A percentile compares a stretch with the other conserved stretches of the same genome.
Conservation (phyloP, 495 filamentous ascomycete species). For the Paragyromitra xinjiangensis region DNA sequence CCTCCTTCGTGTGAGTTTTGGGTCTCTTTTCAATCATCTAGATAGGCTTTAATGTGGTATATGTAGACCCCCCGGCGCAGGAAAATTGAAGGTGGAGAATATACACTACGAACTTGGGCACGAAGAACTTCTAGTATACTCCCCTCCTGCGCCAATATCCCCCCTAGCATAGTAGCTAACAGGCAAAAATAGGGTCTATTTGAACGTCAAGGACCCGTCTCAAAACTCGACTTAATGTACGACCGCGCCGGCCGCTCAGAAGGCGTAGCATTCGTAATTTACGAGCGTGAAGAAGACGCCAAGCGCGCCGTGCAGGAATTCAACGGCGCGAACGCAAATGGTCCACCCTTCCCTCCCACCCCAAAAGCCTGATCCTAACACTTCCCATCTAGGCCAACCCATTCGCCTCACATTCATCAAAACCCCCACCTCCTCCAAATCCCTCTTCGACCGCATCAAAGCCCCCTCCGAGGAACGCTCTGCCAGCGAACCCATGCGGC, state of each 20-base stretch:
- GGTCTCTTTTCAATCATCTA: conserved; percentile 16
- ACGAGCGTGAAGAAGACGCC: conserved; percentile 73
- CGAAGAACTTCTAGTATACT: conserved; percentile 78
- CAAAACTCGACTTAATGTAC: conserved; percentile 76
- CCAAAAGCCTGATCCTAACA: conserved; percentile 26
- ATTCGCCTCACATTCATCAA: conserved; percentile 77
- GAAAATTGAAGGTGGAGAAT: conserved; percentile 87
- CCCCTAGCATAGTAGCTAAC: conserved; percentile 5
- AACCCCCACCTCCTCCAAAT: conserved; percentile 60
- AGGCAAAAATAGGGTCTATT: conserved; percentile 74
- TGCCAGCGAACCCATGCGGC: conserved; percentile 34
- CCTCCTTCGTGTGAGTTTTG: conserved; percentile 51
- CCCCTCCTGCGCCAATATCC: neutral
- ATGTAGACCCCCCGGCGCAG: conserved; percentile 59
- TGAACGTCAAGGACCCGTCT: conserved; percentile 75
- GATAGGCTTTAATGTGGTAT: conserved; percentile 36
- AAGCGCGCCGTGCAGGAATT: conserved; percentile 78
- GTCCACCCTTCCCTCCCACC: conserved; percentile 56
- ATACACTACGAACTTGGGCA: conserved; percentile 92
- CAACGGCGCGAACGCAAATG: conserved; percentile 90
- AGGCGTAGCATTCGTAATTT: conserved; percentile 86
- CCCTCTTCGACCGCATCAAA: conserved; percentile 72
- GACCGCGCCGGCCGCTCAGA: conserved; percentile 91
- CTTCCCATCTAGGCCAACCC: conserved; percentile 68
- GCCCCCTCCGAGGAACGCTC: conserved; percentile 60